Evolutionary conservation across 306 rosid species (phyloP).

Genomic region (Ceratonia siliqua): DNA sequence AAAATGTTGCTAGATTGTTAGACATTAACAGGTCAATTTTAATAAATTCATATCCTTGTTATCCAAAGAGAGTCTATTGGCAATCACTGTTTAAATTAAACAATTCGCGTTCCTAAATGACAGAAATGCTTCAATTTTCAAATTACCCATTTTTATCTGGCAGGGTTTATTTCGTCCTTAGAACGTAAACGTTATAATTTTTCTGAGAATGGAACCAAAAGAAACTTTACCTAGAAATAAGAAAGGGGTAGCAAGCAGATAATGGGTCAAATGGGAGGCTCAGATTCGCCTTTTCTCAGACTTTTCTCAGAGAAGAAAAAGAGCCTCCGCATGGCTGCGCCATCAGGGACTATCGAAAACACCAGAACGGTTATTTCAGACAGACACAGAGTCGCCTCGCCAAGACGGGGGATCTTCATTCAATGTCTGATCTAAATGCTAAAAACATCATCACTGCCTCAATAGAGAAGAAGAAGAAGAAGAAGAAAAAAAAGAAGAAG

Average conservation of each 20-base stretch:
- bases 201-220: neutral
- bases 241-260: neutral
- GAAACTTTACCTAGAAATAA: neutral
- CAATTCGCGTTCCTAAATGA: neutral
- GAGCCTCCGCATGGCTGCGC: slow-evolving; percentile 12
- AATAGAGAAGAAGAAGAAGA: neutral
- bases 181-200: too few relatives aligned
- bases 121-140: neutral
- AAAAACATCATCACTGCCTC: neutral
- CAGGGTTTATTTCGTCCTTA: too few relatives aligned
- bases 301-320: slow-evolving; percentile 22
- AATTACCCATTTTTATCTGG: too few relatives aligned
- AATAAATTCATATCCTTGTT: too few relatives aligned
- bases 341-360: neutral
- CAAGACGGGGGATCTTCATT: neutral
- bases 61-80: too few relatives aligned
- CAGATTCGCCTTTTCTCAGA: slow-evolving; percentile 30
- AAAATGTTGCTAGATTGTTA: too few relatives aligned
- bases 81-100: too few relatives aligned
- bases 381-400: slow-evolving; percentile 4
- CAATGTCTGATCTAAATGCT: slow-evolving; percentile 1
- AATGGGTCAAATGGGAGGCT: neutral
- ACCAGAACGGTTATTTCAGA: neutral
- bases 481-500: neutral
- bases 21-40: too few relatives aligned